These are phyloP conservation scores for Draba incana DNA, from an alignment of 345 rosid genomes.

Conservation along the genomic window DNA sequence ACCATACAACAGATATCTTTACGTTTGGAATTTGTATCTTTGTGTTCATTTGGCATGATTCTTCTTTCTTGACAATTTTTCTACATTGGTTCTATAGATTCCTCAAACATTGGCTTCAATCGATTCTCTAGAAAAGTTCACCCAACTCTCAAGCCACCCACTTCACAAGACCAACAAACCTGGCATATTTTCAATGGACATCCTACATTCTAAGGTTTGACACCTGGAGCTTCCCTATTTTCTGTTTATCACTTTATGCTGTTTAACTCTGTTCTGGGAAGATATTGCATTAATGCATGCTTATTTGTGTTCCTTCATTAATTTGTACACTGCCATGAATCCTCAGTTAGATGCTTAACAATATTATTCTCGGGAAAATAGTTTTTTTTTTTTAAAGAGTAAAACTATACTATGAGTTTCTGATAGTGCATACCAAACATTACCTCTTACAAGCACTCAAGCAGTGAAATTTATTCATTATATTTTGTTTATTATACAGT, in stretches of 20 bases:
- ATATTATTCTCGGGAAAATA: background rate
- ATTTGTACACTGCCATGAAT: background rate
- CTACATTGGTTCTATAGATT: conserved; percentile 50
- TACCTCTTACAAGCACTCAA: background rate
- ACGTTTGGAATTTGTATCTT: conserved; percentile 4
- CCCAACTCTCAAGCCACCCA: conserved; percentile 90
- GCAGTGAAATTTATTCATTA: background rate
- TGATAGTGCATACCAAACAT: background rate
- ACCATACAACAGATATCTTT: background rate
- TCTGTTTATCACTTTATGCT: conserved; percentile 3
- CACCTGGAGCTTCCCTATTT: conserved; percentile 10
- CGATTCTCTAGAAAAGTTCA: conserved; percentile 70
- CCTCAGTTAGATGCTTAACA: background rate
- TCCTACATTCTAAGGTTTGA: conserved; percentile 73
- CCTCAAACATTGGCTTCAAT: conserved; percentile 65
- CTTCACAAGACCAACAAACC: conserved; percentile 88
- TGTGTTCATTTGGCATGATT: background rate
- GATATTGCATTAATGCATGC: conserved; percentile 20
- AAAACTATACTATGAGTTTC: conserved; percentile 2
- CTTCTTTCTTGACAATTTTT: conserved; percentile 18
- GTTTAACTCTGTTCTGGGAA: conserved; percentile 12
- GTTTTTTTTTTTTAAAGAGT: background rate
- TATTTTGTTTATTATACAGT: conserved; percentile 14
- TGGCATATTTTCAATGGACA: conserved; percentile 72
- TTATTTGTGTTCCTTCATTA: background rate